Evolutionary conservation across 805 yeast genomes (phyloP).

Genomic region (Suhomyces sp.): DNA sequence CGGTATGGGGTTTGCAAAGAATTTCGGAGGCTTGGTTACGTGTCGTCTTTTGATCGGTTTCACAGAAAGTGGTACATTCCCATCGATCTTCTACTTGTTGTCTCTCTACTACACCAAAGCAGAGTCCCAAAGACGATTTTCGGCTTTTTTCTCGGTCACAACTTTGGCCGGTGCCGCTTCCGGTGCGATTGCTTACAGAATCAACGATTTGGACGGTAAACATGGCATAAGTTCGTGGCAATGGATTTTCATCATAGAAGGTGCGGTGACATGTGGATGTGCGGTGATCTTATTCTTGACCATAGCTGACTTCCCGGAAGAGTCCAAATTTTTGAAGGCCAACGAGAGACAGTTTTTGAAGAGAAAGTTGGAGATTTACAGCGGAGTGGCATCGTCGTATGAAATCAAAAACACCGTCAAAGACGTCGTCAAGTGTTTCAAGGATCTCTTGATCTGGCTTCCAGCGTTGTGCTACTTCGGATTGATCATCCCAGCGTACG

Average conservation of each 20-base stretch:
- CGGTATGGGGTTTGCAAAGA: slow-evolving; percentile 62
- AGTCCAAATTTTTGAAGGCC: slow-evolving; percentile 47
- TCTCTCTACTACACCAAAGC: slow-evolving; percentile 60
- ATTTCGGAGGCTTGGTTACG: slow-evolving; percentile 56
- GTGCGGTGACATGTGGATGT: slow-evolving; percentile 35
- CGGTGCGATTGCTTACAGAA: slow-evolving; percentile 67
- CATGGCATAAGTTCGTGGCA: slow-evolving; percentile 46
- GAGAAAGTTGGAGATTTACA: slow-evolving; percentile 56
- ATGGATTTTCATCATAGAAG: slow-evolving; percentile 52
- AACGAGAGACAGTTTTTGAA: slow-evolving; percentile 56
- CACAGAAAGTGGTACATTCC: slow-evolving; percentile 70
- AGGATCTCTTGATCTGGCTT: slow-evolving; percentile 56
- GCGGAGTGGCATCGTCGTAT: slow-evolving; percentile 44
- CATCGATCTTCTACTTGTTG: slow-evolving; percentile 69
- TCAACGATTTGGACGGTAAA: slow-evolving; percentile 49
- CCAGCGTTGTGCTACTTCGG: slow-evolving; percentile 64
- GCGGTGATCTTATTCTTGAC: slow-evolving; percentile 42
- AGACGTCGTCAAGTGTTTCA: slow-evolving; percentile 50
- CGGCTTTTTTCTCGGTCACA: slow-evolving; percentile 67
- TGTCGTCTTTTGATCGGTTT: slow-evolving; percentile 66
- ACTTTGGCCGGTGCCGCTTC: slow-evolving; percentile 78
- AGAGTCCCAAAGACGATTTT: slow-evolving; percentile 68
- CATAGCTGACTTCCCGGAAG: slow-evolving; percentile 72
- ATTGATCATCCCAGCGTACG: slow-evolving; percentile 67
- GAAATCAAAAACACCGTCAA: slow-evolving; percentile 44